Evolutionary conservation across 441 rosid genomes (phyloP), one percentile per base, ranked within the genome.

Genomic region (Omphalea diandra): DNA sequence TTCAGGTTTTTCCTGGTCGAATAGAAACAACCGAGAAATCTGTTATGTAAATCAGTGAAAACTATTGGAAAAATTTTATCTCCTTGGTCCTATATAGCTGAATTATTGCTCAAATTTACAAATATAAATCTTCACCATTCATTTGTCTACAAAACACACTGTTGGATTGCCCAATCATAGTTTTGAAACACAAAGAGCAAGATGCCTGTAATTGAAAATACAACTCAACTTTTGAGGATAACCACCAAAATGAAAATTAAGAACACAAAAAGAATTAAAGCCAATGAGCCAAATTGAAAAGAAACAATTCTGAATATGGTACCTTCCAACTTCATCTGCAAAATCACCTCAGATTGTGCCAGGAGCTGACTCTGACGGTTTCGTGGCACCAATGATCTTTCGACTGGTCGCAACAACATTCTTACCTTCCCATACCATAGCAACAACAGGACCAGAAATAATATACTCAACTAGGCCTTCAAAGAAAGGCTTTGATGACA

Each of bases 371-470:
- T 84, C 89, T 0, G 97, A 87, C 35, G 98, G 97, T 81, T 94
- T 94, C 26, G 98, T 94, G 26, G 97, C 98, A 49, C 98, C 98
- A 53, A 94, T 94, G 24, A 94, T 86, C 83, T 84, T 94, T 46
- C 98, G 81, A 18, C 97, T 96, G 0, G 98, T 91, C 9, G 75
- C 8, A 7, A 94, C 98, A 63, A 88, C 92, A 50, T 80, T 80
- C 86, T 91, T 91, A 17, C 98, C 98, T 79, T 94, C 97, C 97
- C 98, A 94, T 65, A 90, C 69, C 98, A 91, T 90, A 8, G 98
- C 98, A 74, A 88, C 90, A 53, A 94, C 98, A 0, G 98, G 95
- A n/a, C 98, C 98, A 1, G 98, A 94, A 50, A 90, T 82, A 24
- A 91, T 94, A 84, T 94, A 94, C 67, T 94, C 92, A 22, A 93